Evolutionary conservation across 1,284 basidiomycete genomes (phyloP).

Genomic region (Bjerkandera adusta): DNA sequence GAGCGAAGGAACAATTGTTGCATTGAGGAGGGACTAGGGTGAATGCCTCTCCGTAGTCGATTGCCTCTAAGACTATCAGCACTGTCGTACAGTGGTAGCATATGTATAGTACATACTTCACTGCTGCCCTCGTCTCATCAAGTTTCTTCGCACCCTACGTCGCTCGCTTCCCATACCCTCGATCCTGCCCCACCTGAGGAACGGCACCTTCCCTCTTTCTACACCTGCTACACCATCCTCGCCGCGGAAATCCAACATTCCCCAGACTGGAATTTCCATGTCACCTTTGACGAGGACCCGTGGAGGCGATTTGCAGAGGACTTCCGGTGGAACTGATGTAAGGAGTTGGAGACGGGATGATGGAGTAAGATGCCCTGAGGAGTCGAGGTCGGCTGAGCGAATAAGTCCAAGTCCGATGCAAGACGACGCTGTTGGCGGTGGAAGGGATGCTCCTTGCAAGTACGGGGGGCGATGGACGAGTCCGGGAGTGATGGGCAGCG

Average conservation of each 20-base stretch:
- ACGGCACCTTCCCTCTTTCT: slow-evolving; percentile 69
- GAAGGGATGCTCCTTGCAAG: slow-evolving; percentile 47
- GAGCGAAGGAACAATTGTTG: not conserved
- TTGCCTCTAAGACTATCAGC: too few relatives aligned
- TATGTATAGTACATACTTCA: slow-evolving; percentile 24
- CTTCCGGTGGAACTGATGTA: slow-evolving; percentile 60
- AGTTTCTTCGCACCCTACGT: slow-evolving; percentile 77
- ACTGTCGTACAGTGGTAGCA: not conserved
- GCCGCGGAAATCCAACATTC: slow-evolving; percentile 74
- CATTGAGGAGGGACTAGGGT: too few relatives aligned
- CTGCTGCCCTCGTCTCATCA: slow-evolving; percentile 83
- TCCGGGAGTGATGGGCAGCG: slow-evolving; percentile 31
- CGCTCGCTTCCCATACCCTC: slow-evolving; percentile 68
- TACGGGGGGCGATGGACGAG: too few relatives aligned
- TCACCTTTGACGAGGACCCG: slow-evolving; percentile 79
- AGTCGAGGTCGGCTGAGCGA: slow-evolving; percentile 51
- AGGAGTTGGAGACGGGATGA: slow-evolving; percentile 59
- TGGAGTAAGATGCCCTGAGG: slow-evolving; percentile 14
- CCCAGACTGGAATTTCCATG: slow-evolving; percentile 85
- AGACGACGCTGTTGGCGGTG: slow-evolving; percentile 52
- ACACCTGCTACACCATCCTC: slow-evolving; percentile 50
- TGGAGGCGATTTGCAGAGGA: slow-evolving; percentile 35
- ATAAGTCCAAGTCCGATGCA: slow-evolving; percentile 76
- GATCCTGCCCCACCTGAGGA: slow-evolving; percentile 74
- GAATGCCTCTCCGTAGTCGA: too few relatives aligned